Evolutionary conservation across 768 basidiomycete genomes (phyloP).

Genomic region (Epithele typhae): DNA sequence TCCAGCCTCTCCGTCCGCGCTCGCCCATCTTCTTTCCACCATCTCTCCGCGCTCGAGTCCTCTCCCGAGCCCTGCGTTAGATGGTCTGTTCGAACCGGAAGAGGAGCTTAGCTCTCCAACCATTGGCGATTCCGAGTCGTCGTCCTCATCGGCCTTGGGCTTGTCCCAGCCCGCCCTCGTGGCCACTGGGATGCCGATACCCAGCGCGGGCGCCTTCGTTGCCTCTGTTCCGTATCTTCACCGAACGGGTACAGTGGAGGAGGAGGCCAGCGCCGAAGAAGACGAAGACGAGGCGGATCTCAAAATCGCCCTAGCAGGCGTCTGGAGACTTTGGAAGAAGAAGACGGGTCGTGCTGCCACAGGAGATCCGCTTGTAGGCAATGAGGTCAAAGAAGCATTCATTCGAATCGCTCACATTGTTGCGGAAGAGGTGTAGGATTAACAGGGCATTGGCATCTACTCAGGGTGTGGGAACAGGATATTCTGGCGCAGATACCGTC

Average conservation of each 20-base stretch:
- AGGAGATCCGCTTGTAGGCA: constrained; percentile 2
- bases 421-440: too few species aligned
- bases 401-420: constrained; percentile 30
- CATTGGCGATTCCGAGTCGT: constrained; percentile 14
- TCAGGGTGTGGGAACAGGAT: too few species aligned
- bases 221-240: too few species aligned
- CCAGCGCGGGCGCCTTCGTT: neutral
- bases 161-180: too few species aligned
- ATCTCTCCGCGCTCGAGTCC: constrained; percentile 24
- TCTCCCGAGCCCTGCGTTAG: constrained; percentile 13
- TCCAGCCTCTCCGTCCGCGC: constrained; percentile 26
- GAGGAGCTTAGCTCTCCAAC: constrained; percentile 12
- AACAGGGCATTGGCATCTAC: too few species aligned
- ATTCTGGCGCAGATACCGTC: too few species aligned
- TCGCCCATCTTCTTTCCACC: constrained; percentile 23
- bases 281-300: constrained; percentile 31
- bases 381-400: constrained; percentile 27
- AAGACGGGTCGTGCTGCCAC: neutral
- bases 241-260: too few species aligned
- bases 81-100: constrained; percentile 3
- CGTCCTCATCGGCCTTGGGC: constrained; percentile 7
- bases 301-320: constrained; percentile 46
- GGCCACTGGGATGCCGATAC: neutral
- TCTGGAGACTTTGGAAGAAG: constrained; percentile 48
- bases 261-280: too few species aligned